Percentiles rank a stretch among this genome's conserved stretches.
These are phyloP conservation scores for Ustilago trichophora DNA, from an alignment of 1,284 basidiomycete species.

Conservation along the genomic window DNA sequence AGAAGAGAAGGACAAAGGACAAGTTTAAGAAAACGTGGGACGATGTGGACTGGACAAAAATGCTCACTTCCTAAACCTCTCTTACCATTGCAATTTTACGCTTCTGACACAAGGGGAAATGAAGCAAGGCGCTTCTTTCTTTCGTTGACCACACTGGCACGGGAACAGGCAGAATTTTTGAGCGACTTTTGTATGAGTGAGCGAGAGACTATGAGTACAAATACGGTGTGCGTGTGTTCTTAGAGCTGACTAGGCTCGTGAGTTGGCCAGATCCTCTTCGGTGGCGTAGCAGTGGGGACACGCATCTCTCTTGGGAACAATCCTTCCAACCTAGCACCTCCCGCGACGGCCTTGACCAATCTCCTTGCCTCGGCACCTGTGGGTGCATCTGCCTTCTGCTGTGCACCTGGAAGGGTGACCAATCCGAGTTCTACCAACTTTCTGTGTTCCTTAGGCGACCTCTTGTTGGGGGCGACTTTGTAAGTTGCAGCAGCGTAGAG, in stretches of 20 bases:
- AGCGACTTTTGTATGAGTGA: too few relatives aligned
- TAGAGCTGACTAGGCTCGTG: constrained; percentile 7
- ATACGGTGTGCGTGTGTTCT: not conserved
- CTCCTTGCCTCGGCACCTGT: constrained; percentile 45
- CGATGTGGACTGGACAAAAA: constrained; percentile 67
- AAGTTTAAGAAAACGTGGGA: constrained; percentile 73
- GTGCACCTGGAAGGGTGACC: constrained; percentile 18
- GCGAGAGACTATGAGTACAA: constrained; percentile 10
- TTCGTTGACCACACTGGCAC: too few relatives aligned
- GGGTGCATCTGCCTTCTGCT: constrained; percentile 28
- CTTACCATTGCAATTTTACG: too few relatives aligned
- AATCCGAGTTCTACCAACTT: constrained; percentile 55
- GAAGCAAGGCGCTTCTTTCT: too few relatives aligned
- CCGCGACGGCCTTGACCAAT: constrained; percentile 46
- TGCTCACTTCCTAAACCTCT: constrained; percentile 29
- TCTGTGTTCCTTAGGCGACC: constrained; percentile 57
- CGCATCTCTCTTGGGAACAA: constrained; percentile 64
- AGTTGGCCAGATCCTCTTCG: constrained; percentile 48
- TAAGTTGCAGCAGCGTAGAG: constrained; percentile 57
- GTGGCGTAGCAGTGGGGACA: constrained; percentile 60
- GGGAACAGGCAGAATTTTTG: too few relatives aligned
- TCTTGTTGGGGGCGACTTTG: constrained; percentile 55
- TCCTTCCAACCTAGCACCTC: constrained; percentile 56
- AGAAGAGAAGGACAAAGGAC: constrained; percentile 72
- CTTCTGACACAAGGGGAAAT: too few relatives aligned